These are phyloP conservation scores for Podila verticillata DNA, from an alignment of 192 early-diverging fungal genomes.

Conservation along the genomic window DNA sequence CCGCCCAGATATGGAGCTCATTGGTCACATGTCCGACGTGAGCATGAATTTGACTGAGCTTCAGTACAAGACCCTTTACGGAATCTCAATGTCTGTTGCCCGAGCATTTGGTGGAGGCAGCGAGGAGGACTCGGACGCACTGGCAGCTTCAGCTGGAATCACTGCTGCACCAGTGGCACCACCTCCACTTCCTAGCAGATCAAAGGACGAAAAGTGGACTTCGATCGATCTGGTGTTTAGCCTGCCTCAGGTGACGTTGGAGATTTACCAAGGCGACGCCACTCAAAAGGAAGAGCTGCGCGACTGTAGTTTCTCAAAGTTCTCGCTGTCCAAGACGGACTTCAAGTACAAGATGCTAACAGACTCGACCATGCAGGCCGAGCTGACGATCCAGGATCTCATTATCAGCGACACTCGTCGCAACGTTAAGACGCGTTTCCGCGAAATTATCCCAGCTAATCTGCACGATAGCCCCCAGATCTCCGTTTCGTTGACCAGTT, in stretches of 20 bases:
- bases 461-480: slow-evolving; percentile 70
- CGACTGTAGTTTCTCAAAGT: slow-evolving; percentile 61
- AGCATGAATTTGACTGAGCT: slow-evolving; percentile 80
- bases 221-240: slow-evolving; percentile 68
- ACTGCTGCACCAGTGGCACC: slow-evolving; percentile 7
- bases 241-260: slow-evolving; percentile 80
- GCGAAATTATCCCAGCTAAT: slow-evolving; percentile 83
- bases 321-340: slow-evolving; percentile 58
- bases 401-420: slow-evolving; percentile 85
- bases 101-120: slow-evolving; percentile 52
- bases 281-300: slow-evolving; percentile 58
- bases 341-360: slow-evolving; percentile 66
- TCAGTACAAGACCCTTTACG: slow-evolving; percentile 86
- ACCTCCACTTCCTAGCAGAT: slow-evolving; percentile 2
- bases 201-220: slow-evolving; percentile 30
- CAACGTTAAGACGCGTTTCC: slow-evolving; percentile 79
- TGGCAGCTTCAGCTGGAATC: slow-evolving; percentile 30
- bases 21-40: slow-evolving; percentile 77
- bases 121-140: slow-evolving; percentile 21
- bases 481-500: slow-evolving; percentile 52
- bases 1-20: slow-evolving; percentile 70
- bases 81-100: slow-evolving; percentile 64
- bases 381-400: slow-evolving; percentile 74
- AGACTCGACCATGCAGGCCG: slow-evolving; percentile 73
- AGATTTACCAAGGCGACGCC: slow-evolving; percentile 75